Conservation (phyloP, 495 filamentous ascomycete genomes). For the Annulohypoxylon maeteangense region DNA sequence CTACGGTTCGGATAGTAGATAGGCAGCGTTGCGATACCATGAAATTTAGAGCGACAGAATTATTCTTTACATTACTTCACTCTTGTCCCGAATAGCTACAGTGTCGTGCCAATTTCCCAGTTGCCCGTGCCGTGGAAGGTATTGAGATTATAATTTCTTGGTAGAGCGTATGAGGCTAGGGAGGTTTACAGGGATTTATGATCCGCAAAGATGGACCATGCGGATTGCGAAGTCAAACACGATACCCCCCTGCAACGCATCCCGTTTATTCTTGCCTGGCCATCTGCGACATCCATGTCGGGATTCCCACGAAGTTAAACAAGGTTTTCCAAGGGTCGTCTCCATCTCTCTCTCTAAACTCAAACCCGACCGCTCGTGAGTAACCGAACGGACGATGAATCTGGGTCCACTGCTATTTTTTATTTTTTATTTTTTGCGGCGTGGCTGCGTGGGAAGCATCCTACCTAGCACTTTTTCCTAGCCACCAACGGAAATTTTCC, state of each 20-base stretch:
- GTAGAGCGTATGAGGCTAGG: constrained; percentile 25
- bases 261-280: constrained; percentile 34
- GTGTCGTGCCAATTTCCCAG: not conserved
- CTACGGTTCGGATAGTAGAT: constrained; percentile 1
- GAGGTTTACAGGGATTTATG: constrained; percentile 18
- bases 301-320: constrained; percentile 9
- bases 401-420: not conserved
- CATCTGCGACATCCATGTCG: constrained; percentile 5
- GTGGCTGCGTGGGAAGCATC: not conserved
- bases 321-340: constrained; percentile 12
- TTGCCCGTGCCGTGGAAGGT: constrained; percentile 1
- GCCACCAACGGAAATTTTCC: not conserved
- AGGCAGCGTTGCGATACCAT: constrained; percentile 21
- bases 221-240: constrained; percentile 29
- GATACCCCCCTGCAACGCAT: constrained; percentile 41
- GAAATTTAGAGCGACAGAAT: constrained; percentile 11
- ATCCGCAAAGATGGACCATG: constrained; percentile 29
- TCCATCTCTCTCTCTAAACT: constrained; percentile 9
- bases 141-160: not conserved
- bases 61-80: constrained; percentile 8
- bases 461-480: not conserved
- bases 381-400: not conserved
- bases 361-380: constrained; percentile 15
- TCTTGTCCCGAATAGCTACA: not conserved
- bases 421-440: no score